phyloP scores from a whole-genome alignment of 1,284 basidiomycete species.

The Mycocalia duriaeana region DNA sequence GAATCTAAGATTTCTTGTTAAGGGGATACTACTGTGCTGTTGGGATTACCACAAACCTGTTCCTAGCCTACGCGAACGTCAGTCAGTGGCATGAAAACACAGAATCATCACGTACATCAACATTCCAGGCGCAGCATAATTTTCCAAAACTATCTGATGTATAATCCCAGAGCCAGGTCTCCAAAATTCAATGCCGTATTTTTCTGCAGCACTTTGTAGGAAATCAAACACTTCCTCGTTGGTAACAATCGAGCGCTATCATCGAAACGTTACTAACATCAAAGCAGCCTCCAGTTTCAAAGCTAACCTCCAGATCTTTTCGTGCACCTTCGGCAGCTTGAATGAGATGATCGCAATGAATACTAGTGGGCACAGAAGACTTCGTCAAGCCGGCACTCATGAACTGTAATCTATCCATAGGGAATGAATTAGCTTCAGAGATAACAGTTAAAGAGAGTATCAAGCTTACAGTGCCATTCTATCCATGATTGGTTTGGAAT shows the following conservation, averaged over 20 bases:
- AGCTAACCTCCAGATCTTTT: conserved; percentile 92
- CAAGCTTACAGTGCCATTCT: too few species aligned
- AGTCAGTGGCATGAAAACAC: too few species aligned
- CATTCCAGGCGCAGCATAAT: conserved; percentile 98
- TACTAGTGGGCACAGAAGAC: conserved; percentile 94
- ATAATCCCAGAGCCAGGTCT: conserved; percentile 98
- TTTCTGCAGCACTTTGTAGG: conserved; percentile 75
- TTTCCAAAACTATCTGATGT: conserved; percentile 96
- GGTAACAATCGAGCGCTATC: conserved; percentile 85
- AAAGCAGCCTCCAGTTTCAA: too few species aligned
- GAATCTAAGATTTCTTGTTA: too few species aligned
- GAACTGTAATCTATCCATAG: conserved; percentile 98
- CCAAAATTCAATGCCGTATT: conserved; percentile 99
- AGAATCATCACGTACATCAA: conserved; percentile 99
- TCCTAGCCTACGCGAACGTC: too few species aligned
- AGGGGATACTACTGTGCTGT: too few species aligned
- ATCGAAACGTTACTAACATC: too few species aligned
- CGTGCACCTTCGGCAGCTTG: conserved; percentile 93
- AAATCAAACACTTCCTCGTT: conserved; percentile 99
- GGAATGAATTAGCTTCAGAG: conserved; percentile 27
- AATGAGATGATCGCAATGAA: conserved; percentile 99
- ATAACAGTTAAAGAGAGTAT: conserved; percentile 12
- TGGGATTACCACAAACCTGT: too few species aligned
- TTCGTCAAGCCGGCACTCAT: conserved; percentile 99
- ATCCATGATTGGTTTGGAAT: too few species aligned